These are phyloP conservation scores for Colletotrichum melonis DNA, from an alignment of 2,329 filamentous ascomycete genomes.

Conservation along the genomic window DNA sequence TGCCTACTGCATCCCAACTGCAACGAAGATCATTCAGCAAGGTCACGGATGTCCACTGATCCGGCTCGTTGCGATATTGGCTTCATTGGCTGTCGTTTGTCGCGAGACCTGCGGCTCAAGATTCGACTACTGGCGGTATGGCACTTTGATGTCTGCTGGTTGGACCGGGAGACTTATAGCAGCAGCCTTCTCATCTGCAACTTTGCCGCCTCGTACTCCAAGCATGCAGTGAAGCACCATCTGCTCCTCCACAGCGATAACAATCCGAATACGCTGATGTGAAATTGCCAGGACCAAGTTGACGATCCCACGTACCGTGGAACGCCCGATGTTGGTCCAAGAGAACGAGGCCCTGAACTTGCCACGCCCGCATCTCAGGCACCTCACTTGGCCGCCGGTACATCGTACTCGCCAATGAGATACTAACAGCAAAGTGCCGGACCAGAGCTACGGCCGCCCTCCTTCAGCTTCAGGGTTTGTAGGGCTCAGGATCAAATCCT, in stretches of 20 bases:
- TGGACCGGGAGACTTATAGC: background rate
- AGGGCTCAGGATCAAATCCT: background rate
- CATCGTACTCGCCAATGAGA: background rate
- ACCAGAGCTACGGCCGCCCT: background rate
- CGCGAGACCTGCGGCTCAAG: background rate
- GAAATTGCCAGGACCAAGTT: background rate
- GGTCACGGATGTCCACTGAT: background rate
- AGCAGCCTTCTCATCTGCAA: background rate
- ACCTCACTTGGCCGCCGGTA: background rate
- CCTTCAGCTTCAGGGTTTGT: background rate
- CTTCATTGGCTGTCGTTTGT: conserved; percentile 1
- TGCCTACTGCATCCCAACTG: background rate
- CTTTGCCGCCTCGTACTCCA: background rate
- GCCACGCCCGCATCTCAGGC: background rate
- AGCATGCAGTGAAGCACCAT: background rate
- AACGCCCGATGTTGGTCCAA: background rate
- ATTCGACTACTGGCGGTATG: background rate
- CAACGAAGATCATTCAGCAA: conserved; percentile 1
- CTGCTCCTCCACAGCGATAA: background rate
- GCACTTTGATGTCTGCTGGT: background rate
- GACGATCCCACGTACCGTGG: background rate
- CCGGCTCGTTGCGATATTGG: conserved; percentile 10
- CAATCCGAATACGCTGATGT: background rate
- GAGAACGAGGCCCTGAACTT: background rate
- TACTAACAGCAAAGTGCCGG: background rate